phyloP scores from a whole-genome alignment of 2,329 filamentous ascomycete species.

The Paecilomyces sp. region DNA sequence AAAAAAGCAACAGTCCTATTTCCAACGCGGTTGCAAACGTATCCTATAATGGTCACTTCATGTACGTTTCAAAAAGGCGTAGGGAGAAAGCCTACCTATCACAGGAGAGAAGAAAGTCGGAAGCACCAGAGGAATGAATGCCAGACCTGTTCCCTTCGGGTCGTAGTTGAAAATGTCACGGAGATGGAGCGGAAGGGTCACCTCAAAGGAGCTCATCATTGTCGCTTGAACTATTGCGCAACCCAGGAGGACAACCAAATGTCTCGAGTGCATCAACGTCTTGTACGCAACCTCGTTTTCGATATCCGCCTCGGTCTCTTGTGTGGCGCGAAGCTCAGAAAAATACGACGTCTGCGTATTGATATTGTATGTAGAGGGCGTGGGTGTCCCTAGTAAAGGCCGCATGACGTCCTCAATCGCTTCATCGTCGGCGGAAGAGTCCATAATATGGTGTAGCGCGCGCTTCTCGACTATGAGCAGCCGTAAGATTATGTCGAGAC shows the following conservation, averaged over 20 bases:
- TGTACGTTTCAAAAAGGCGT: background rate
- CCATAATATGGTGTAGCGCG: background rate
- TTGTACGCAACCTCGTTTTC: background rate
- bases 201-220: background rate
- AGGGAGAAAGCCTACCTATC: background rate
- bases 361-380: background rate
- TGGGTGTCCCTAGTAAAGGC: background rate
- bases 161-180: background rate
- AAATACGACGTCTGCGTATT: background rate
- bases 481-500: constrained; percentile 6
- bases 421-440: background rate
- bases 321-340: background rate
- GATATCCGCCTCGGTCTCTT: background rate
- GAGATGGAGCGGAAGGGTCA: background rate
- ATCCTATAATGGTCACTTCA: background rate
- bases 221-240: background rate
- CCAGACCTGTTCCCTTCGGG: background rate
- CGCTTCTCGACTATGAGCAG: background rate
- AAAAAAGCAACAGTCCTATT: background rate
- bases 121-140: background rate
- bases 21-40: background rate
- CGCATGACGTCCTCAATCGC: background rate
- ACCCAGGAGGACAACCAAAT: background rate
- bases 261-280: background rate
- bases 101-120: background rate